phyloP scores from a whole-genome alignment of 1,284 basidiomycete genomes.

The Mycena sp. region DNA sequence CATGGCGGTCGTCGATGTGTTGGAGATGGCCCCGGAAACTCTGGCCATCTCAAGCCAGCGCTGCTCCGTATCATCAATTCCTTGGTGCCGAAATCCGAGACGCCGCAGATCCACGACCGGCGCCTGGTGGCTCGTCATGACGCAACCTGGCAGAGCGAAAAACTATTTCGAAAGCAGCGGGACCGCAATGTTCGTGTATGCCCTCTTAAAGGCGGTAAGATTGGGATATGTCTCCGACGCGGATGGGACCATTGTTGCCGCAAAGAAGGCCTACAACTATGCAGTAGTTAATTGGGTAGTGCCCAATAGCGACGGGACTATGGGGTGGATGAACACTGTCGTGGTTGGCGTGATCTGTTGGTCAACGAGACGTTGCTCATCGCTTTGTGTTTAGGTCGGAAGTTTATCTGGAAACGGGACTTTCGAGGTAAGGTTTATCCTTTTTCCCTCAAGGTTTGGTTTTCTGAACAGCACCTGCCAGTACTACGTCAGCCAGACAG shows the following conservation, averaged over 20 bases:
- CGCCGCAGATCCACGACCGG: slow-evolving; percentile 52
- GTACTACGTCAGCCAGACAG: slow-evolving; percentile 54
- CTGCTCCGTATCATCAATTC: slow-evolving; percentile 46
- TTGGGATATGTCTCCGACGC: slow-evolving; percentile 50
- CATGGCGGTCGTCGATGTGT: slow-evolving; percentile 59
- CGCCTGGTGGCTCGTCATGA: slow-evolving; percentile 62
- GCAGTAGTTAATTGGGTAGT: slow-evolving; percentile 53
- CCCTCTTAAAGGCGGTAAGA: slow-evolving; percentile 54
- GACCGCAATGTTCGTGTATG: slow-evolving; percentile 57
- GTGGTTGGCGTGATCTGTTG: slow-evolving; percentile 39
- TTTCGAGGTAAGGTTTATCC: slow-evolving; percentile 46
- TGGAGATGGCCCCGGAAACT: slow-evolving; percentile 48
- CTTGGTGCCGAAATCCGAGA: slow-evolving; percentile 48
- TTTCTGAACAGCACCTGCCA: slow-evolving; percentile 27
- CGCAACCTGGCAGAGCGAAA: slow-evolving; percentile 53
- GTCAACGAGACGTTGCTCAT: neutral
- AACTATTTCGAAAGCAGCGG: slow-evolving; percentile 64
- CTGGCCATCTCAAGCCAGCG: slow-evolving; percentile 41
- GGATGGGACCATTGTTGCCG: slow-evolving; percentile 51
- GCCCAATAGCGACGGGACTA: slow-evolving; percentile 52
- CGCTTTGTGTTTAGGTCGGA: slow-evolving; percentile 47
- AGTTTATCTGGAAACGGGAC: slow-evolving; percentile 50
- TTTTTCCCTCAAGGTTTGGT: neutral
- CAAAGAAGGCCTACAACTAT: slow-evolving; percentile 55
- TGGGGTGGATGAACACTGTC: slow-evolving; percentile 56